These are phyloP conservation scores for Wickerhamomyces mucosus DNA, from an alignment of 805 yeast genomes.

Conservation along the genomic window DNA sequence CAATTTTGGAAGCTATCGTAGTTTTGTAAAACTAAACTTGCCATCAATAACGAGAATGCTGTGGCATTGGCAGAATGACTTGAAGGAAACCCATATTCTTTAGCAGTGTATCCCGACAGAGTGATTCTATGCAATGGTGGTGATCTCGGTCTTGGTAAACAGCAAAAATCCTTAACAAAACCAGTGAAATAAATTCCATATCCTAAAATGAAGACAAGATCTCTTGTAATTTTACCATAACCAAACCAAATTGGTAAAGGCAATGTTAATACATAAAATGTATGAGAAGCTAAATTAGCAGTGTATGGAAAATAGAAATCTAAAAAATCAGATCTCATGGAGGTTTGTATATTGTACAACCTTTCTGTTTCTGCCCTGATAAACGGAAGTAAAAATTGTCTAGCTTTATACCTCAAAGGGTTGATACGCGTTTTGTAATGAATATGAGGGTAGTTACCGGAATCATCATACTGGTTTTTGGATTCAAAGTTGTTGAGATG, in stretches of 20 bases:
- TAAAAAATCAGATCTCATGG: conserved; percentile 35
- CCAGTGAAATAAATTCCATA: conserved; percentile 62
- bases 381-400: conserved; percentile 44
- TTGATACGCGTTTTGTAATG: conserved; percentile 57
- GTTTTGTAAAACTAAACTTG: conserved; percentile 16
- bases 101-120: conserved; percentile 80
- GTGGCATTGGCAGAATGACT: conserved; percentile 95
- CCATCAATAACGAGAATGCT: conserved; percentile 53
- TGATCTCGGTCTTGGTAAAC: conserved; percentile 85
- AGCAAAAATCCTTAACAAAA: conserved; percentile 68
- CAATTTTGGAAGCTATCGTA: conserved; percentile 4
- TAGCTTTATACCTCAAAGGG: conserved; percentile 40
- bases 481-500: conserved; percentile 19
- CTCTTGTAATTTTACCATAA: conserved; percentile 44
- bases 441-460: conserved; percentile 61
- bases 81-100: conserved; percentile 92
- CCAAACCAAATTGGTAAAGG: conserved; percentile 87
- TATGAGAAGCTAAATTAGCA: conserved; percentile 86
- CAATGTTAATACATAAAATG: conserved; percentile 82
- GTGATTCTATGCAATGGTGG: conserved; percentile 91
- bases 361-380: conserved; percentile 57
- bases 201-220: conserved; percentile 57
- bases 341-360: conserved; percentile 47
- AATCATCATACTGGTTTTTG: conserved; percentile 36
- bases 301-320: conserved; percentile 81